Percentiles rank a stretch among this genome's conserved stretches.
Evolutionary conservation across 2,329 filamentous ascomycete genomes (phyloP).

Genomic region (Fusarium sp.): DNA sequence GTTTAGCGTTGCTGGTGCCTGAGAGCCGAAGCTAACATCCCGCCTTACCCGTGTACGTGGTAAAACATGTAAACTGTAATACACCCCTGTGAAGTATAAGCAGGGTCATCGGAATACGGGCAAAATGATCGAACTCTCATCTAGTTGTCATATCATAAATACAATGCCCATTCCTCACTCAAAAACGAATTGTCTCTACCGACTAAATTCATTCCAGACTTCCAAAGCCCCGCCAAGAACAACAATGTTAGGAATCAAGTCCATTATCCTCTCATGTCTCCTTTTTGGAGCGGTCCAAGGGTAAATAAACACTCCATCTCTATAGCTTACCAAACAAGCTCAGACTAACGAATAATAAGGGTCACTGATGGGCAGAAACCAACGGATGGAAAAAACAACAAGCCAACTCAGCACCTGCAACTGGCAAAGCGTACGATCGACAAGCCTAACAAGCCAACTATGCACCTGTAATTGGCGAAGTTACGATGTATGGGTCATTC

Average conservation of each 20-base stretch:
- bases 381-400: fast-evolving
- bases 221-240: fast-evolving
- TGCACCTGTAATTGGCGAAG: too few relatives aligned
- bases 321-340: fast-evolving
- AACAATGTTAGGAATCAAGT: neutral
- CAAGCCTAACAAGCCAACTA: neutral
- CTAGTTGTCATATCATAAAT: neutral
- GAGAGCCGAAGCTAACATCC: neutral
- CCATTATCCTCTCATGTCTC: neutral
- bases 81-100: fast-evolving
- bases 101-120: neutral
- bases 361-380: fast-evolving
- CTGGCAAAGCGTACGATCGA: neutral
- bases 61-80: neutral
- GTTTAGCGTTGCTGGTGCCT: fast-evolving
- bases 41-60: neutral
- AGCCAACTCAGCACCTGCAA: neutral
- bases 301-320: neutral
- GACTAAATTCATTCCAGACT: fast-evolving
- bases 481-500: neutral
- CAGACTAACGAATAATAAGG: neutral
- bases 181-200: fast-evolving
- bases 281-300: neutral
- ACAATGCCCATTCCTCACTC: fast-evolving
- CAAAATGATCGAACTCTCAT: too few relatives aligned